Conservation (phyloP, 176 grass and related monocot genomes). For the sorghum (Sorghum bicolor) region DNA sequence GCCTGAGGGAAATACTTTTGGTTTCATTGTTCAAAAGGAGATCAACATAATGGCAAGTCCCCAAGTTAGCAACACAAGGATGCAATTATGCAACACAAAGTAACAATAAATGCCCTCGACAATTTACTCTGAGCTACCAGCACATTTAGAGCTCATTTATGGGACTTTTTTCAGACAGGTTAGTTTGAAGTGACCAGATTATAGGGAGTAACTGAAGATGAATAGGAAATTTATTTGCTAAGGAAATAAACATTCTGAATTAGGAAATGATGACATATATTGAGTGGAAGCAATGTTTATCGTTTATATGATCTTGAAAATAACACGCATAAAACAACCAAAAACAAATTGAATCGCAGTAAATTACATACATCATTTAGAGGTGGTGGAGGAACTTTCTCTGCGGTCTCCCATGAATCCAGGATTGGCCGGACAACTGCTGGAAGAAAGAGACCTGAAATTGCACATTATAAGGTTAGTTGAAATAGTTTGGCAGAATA, state of each 20-base stretch:
- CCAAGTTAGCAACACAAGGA: not conserved
- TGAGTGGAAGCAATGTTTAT: not conserved
- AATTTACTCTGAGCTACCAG: not conserved
- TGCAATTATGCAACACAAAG: not conserved
- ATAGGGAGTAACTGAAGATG: not conserved
- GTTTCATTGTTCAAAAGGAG: not conserved
- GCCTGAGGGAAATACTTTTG: not conserved
- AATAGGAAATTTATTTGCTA: not conserved
- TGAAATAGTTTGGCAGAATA: not conserved
- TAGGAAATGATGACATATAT: not conserved
- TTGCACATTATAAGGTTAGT: constrained; percentile 27
- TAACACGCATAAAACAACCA: not conserved
- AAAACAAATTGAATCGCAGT: not conserved
- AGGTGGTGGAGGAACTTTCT: constrained; percentile 67
- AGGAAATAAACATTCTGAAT: not conserved
- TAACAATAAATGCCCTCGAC: not conserved
- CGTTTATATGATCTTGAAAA: not conserved
- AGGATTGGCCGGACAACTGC: constrained; percentile 87
- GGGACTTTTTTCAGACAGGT: not conserved
- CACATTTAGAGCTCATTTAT: not conserved
- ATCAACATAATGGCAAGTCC: not conserved
- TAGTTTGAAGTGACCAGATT: not conserved
- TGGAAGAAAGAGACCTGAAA: constrained; percentile 91
- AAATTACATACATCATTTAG: constrained; percentile 68
- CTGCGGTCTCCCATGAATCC: constrained; percentile 76